These are phyloP conservation scores for Agaricus bisporus DNA, from an alignment of 768 basidiomycete genomes.

Conservation along the genomic window DNA sequence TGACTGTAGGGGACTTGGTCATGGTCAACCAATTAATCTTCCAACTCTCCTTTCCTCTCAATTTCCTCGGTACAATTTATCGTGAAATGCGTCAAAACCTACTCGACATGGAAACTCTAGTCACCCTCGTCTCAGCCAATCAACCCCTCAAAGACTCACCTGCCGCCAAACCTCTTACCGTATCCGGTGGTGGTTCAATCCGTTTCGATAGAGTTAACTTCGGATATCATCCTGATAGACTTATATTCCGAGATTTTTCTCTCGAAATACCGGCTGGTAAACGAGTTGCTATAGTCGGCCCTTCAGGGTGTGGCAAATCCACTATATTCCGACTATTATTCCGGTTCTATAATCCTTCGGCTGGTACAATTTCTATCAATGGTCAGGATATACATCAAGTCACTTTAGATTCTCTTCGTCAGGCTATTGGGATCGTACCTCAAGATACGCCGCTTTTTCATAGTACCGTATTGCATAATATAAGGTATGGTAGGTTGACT, in stretches of 20 bases:
- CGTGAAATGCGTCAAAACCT: slow-evolving; percentile 94
- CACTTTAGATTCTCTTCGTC: slow-evolving; percentile 65
- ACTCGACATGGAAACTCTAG: slow-evolving; percentile 94
- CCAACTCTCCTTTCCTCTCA: slow-evolving; percentile 92
- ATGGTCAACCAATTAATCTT: slow-evolving; percentile 99
- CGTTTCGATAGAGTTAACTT: slow-evolving; percentile 90
- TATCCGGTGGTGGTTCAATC: slow-evolving; percentile 67
- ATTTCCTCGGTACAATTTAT: slow-evolving; percentile 96
- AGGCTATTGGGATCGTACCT: slow-evolving; percentile 86
- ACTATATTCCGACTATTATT: slow-evolving; percentile 93
- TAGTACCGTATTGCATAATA: slow-evolving; percentile 90
- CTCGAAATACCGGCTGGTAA: slow-evolving; percentile 55
- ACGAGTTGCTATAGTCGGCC: slow-evolving; percentile 95
- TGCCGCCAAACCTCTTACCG: slow-evolving; percentile 56
- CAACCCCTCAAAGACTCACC: slow-evolving; percentile 63
- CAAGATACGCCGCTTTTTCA: slow-evolving; percentile 99
- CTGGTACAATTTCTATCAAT: slow-evolving; percentile 81
- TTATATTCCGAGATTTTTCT: slow-evolving; percentile 74
- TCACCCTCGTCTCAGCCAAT: slow-evolving; percentile 83
- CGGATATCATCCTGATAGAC: slow-evolving; percentile 85
- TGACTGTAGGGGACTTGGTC: slow-evolving; percentile 97
- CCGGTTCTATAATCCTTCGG: slow-evolving; percentile 85
- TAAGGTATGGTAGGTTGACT: slow-evolving; percentile 84
- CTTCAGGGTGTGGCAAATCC: slow-evolving; percentile 96
- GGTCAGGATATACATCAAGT: slow-evolving; percentile 79